Base-by-base conservation (phyloP, 768 basidiomycete species). In the Tricholoma bakamatsutake region DNA sequence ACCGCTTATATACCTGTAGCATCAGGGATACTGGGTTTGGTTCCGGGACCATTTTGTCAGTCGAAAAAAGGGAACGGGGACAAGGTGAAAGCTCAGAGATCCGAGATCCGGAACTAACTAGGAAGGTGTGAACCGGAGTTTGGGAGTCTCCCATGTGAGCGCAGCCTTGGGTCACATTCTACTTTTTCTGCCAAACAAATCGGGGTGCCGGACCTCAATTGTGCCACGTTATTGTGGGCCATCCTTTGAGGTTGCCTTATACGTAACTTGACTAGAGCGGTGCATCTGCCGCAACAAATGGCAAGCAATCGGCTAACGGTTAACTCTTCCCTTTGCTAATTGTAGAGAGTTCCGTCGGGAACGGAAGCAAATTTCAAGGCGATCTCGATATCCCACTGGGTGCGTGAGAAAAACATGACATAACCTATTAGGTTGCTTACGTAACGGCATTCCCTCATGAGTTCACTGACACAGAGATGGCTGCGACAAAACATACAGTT, bases 401-500 rank as follows among this genome's bases (percentile, higher is more conserved):
- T 52, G 17, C 21, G 17, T 37, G 33, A 30, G n/a, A 35, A 37
- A 35, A 24, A 11, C 9, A 15, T 15, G 18, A 39, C 35, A 40
- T 31, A 31, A 17, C 24, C 10, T 6, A 28, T 4, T 27, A 12
- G 10, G 13, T 33, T 1, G 30, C 24, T 50, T 33, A 48, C 18
- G 33, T 37, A 35, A 37, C 21, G 2, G 15, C 37, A 8, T 10
- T 6, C 24, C 4, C 27, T 8, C 21, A 27, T 52, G 51, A 21
- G 13, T 53, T 21, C 75, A 1, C 72, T 79, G 59, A 80, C 76
- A 5, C 76, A 74, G 61, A 74, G 73, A 67, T 93, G 90, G 90
- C 77, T 93, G 57, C 77, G 80, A 27, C 79, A 88, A 59, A 82
- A 84, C 59, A 72, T 80, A 56, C 75, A 72, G 58, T 65, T 80